A percentile compares a stretch with the other conserved stretches of the same genome.
These are phyloP conservation scores for Arabis hirsuta DNA, from an alignment of 345 rosid genomes.

Conservation along the genomic window DNA sequence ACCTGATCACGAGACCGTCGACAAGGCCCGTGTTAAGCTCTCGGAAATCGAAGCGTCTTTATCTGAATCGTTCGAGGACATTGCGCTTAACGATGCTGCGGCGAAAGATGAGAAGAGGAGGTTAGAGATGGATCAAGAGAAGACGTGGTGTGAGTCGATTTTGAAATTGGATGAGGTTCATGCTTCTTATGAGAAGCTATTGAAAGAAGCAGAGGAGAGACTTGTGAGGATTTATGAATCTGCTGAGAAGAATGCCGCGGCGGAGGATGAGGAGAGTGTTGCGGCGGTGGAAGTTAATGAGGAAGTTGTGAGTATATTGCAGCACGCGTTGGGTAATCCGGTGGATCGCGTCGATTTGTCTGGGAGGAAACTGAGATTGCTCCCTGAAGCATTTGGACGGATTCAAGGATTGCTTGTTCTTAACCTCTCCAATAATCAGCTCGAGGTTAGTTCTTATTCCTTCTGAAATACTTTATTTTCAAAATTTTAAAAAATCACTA, in stretches of 20 bases:
- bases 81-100: slow-evolving; percentile 58
- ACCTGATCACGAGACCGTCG: slow-evolving; percentile 91
- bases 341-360: slow-evolving; percentile 79
- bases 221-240: slow-evolving; percentile 67
- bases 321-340: slow-evolving; percentile 55
- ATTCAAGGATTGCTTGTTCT: slow-evolving; percentile 67
- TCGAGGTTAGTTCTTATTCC: slow-evolving; percentile 55
- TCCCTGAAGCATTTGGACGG: slow-evolving; percentile 93
- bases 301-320: slow-evolving; percentile 64
- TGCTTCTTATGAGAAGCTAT: slow-evolving; percentile 67
- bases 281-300: slow-evolving; percentile 51
- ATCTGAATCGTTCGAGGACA: slow-evolving; percentile 69
- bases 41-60: slow-evolving; percentile 58
- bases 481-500: too few relatives aligned
- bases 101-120: slow-evolving; percentile 62
- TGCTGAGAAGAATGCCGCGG: slow-evolving; percentile 42
- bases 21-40: slow-evolving; percentile 65
- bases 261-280: slow-evolving; percentile 25
- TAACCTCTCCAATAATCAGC: slow-evolving; percentile 74
- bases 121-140: slow-evolving; percentile 64
- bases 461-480: background rate
- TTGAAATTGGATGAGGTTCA: slow-evolving; percentile 87
- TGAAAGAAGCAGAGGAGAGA: slow-evolving; percentile 78
- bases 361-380: slow-evolving; percentile 56
- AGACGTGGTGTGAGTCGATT: slow-evolving; percentile 50